These are phyloP conservation scores for Arachis monticola DNA, from an alignment of 331 rosid genomes.

Conservation along the genomic window DNA sequence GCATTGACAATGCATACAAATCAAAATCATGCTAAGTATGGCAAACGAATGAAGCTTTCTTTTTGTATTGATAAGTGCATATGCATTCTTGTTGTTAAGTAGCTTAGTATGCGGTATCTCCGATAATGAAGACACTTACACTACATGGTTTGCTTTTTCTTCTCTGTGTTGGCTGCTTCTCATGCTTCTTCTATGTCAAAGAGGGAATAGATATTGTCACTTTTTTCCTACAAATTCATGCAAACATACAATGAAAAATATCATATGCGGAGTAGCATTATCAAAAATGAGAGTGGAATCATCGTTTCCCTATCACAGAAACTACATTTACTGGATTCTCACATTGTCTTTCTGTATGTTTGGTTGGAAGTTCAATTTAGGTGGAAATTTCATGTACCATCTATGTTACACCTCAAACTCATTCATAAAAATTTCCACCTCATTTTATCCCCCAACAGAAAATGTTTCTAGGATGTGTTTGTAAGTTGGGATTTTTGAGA, in stretches of 20 bases:
- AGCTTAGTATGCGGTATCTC: background rate
- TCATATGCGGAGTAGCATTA: too few relatives aligned
- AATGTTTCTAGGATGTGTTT: too few relatives aligned
- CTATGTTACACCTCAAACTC: too few relatives aligned
- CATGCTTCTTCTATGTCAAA: conserved; percentile 2
- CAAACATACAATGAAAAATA: too few relatives aligned
- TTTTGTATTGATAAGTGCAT: conserved; percentile 16
- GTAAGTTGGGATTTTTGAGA: background rate
- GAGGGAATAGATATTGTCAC: too few relatives aligned
- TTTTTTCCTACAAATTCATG: too few relatives aligned
- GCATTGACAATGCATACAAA: too few relatives aligned
- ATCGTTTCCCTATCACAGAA: background rate
- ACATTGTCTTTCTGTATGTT: background rate
- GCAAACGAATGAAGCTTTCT: conserved; percentile 28
- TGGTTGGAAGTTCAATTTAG: background rate
- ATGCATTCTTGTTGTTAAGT: conserved; percentile 5
- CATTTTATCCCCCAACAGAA: too few relatives aligned
- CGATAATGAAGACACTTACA: background rate
- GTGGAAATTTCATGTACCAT: too few relatives aligned
- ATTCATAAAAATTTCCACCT: too few relatives aligned
- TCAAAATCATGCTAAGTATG: background rate
- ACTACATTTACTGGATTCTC: conserved; percentile 12
- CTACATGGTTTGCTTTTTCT: background rate
- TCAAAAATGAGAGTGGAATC: too few relatives aligned
- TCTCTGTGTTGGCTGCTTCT: conserved; percentile 20